phyloP scores from a whole-genome alignment of 176 grass and related monocot species.

The Oryza coarctata region DNA sequence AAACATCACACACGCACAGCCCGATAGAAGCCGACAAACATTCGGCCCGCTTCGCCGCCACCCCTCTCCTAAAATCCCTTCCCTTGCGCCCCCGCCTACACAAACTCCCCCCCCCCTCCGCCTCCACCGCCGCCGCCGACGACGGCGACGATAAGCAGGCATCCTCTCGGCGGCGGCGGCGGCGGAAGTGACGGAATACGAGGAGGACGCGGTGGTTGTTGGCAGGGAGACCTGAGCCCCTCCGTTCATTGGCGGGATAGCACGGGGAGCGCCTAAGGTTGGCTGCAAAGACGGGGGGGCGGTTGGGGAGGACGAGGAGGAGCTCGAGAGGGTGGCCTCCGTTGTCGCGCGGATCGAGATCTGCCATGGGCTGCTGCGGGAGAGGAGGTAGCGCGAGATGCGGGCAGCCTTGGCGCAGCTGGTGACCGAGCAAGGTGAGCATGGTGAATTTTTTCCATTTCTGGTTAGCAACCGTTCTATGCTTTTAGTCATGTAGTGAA shows the following conservation, averaged over 20 bases:
- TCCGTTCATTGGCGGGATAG: neutral
- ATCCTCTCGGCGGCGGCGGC: neutral
- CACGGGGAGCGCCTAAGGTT: neutral
- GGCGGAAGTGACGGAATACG: constrained; percentile 28
- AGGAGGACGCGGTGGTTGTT: constrained; percentile 1
- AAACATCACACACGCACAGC: neutral
- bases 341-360: constrained; percentile 35
- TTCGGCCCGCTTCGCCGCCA: neutral
- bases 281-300: neutral
- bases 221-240: neutral
- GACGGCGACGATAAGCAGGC: constrained; percentile 10
- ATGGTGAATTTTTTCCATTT: neutral
- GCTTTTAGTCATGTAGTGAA: neutral
- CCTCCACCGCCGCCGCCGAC: neutral
- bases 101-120: too few relatives aligned
- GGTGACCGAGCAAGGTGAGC: constrained; percentile 60
- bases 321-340: constrained; percentile 10
- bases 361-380: constrained; percentile 51
- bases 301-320: neutral
- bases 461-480: neutral
- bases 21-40: neutral
- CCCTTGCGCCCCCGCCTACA: too few relatives aligned
- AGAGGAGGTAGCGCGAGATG: constrained; percentile 63
- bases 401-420: constrained; percentile 45
- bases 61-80: neutral